These are phyloP conservation scores for Colletotrichum lindemuthianum DNA, from an alignment of 2,329 filamentous ascomycete genomes.

Conservation along the genomic window DNA sequence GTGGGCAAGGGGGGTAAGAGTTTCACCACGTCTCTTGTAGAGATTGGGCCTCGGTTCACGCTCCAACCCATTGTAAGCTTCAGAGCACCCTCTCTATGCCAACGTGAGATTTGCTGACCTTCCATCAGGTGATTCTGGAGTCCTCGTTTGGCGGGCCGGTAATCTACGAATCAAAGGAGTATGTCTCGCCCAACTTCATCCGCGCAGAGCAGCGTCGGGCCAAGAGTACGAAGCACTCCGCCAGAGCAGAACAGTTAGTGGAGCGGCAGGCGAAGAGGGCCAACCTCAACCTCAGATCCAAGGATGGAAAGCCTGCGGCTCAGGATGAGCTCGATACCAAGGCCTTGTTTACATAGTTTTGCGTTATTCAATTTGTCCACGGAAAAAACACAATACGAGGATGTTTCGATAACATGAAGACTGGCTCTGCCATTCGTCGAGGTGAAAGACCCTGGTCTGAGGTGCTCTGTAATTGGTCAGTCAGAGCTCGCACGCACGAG, in stretches of 20 bases:
- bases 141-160: slow-evolving; percentile 95
- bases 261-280: slow-evolving; percentile 80
- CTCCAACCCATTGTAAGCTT: slow-evolving; percentile 77
- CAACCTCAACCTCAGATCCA: slow-evolving; percentile 77
- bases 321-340: slow-evolving; percentile 79
- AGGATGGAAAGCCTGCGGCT: slow-evolving; percentile 70
- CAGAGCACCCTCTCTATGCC: too few relatives aligned
- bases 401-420: not conserved
- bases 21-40: slow-evolving; percentile 84
- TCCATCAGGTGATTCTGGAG: slow-evolving; percentile 77
- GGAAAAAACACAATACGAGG: not conserved
- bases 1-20: slow-evolving; percentile 60
- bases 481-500: slow-evolving; percentile 12
- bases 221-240: slow-evolving; percentile 82
- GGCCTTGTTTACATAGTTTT: slow-evolving; percentile 74
- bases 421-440: too few relatives aligned
- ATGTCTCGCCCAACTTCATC: slow-evolving; percentile 95
- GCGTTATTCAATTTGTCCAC: slow-evolving; percentile 15
- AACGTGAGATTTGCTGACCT: slow-evolving; percentile 40
- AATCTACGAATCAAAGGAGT: slow-evolving; percentile 98
- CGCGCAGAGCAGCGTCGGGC: slow-evolving; percentile 80
- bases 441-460: not conserved
- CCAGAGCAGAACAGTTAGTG: slow-evolving; percentile 76
- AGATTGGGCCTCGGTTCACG: slow-evolving; percentile 94
- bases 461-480: not conserved